Conservation (phyloP, 2,329 filamentous ascomycete species). For the Mycosphaerella sp. region DNA sequence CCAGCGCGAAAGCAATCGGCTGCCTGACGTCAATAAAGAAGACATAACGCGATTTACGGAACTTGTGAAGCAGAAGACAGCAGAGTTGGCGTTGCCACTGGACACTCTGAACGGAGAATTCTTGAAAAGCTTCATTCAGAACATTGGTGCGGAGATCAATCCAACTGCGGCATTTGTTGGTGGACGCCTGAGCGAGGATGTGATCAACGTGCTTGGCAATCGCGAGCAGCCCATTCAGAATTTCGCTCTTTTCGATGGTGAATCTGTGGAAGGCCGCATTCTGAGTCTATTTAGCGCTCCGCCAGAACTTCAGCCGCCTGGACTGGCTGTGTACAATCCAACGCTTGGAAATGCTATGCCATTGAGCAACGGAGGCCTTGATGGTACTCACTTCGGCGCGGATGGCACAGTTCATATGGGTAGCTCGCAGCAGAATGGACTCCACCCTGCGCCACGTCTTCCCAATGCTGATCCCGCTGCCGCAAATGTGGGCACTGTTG, state of each 20-base stretch:
- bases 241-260: slow-evolving; percentile 84
- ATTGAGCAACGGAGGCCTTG: neutral
- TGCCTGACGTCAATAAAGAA: slow-evolving; percentile 54
- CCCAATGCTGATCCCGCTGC: too few relatives aligned
- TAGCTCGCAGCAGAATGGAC: neutral
- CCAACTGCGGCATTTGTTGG: slow-evolving; percentile 86
- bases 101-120: slow-evolving; percentile 52
- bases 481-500: too few relatives aligned
- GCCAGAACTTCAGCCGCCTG: slow-evolving; percentile 14
- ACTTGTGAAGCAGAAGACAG: slow-evolving; percentile 71
- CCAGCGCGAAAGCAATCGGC: slow-evolving; percentile 41
- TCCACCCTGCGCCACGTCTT: too few relatives aligned
- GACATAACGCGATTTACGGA: slow-evolving; percentile 65
- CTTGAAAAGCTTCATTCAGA: slow-evolving; percentile 77
- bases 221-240: slow-evolving; percentile 96
- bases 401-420: too few relatives aligned
- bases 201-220: slow-evolving; percentile 89
- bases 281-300: slow-evolving; percentile 56
- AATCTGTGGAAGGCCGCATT: slow-evolving; percentile 67
- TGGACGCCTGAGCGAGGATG: slow-evolving; percentile 86
- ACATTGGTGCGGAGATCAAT: slow-evolving; percentile 74
- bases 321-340: neutral
- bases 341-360: neutral
- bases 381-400: neutral
- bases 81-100: slow-evolving; percentile 49